A percentile compares a stretch with the other conserved stretches of the same genome.
These are phyloP conservation scores for Xylaria sp. DNA, from an alignment of 2,329 filamentous ascomycete species.

Conservation along the genomic window DNA sequence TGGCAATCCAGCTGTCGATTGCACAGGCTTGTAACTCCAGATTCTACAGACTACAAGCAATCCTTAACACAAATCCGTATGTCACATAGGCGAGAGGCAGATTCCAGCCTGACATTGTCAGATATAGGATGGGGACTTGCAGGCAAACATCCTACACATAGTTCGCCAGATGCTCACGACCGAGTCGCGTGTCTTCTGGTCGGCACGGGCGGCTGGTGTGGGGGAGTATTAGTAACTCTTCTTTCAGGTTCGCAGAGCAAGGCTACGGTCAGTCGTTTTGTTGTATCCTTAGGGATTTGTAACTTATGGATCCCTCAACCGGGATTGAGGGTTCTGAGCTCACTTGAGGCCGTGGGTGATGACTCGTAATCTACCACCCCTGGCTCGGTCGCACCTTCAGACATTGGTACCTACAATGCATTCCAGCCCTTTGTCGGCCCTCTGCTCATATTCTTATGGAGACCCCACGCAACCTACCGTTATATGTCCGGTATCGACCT, in stretches of 20 bases:
- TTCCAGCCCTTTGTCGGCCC: conserved; percentile 20
- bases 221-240: conserved; percentile 10
- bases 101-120: conserved; percentile 7
- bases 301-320: conserved; percentile 7
- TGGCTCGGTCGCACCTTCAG: conserved; percentile 6
- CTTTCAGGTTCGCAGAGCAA: conserved; percentile 4
- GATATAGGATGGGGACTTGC: conserved; percentile 10
- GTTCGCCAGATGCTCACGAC: conserved; percentile 11
- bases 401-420: conserved; percentile 14
- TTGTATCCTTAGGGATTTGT: conserved; percentile 1
- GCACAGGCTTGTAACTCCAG: conserved; percentile 33
- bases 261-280: background rate
- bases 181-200: background rate
- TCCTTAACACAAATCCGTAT: conserved; percentile 26
- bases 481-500: conserved; percentile 16
- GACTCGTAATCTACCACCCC: conserved; percentile 6
- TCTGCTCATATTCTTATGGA: conserved; percentile 27
- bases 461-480: conserved; percentile 15
- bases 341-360: conserved; percentile 9
- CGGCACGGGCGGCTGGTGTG: background rate
- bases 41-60: conserved; percentile 24
- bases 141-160: conserved; percentile 7
- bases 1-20: conserved; percentile 39
- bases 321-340: conserved; percentile 10
- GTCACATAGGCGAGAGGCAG: conserved; percentile 14